Evolutionary conservation across 2,329 filamentous ascomycete genomes (phyloP).

Genomic region (Colletotrichum echinochloae): DNA sequence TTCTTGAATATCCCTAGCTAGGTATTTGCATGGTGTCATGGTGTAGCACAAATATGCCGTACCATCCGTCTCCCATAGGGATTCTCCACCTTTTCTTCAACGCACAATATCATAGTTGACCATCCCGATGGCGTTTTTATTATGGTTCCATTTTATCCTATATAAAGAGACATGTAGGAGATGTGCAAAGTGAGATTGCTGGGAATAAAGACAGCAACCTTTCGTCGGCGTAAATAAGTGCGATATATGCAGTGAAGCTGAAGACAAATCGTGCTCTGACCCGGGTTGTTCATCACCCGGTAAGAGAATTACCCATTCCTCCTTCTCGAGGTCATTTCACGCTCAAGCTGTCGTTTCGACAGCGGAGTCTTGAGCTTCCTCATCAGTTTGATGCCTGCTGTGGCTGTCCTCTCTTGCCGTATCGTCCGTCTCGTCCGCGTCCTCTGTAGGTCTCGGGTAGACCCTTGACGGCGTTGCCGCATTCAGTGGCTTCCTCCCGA

Average conservation of each 20-base stretch:
- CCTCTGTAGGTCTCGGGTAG: conserved; percentile 19
- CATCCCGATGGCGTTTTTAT: conserved; percentile 10
- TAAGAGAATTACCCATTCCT: conserved; percentile 13
- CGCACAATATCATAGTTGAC: not conserved
- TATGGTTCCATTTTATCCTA: conserved; percentile 4
- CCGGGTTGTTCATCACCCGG: conserved; percentile 31
- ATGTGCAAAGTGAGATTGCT: conserved; percentile 26
- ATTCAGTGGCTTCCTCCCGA: conserved; percentile 61
- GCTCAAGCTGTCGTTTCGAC: conserved; percentile 2
- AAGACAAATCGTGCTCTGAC: conserved; percentile 30
- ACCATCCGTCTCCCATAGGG: not conserved
- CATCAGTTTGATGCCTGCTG: conserved; percentile 13
- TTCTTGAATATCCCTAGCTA: not conserved
- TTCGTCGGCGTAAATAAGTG: conserved; percentile 12
- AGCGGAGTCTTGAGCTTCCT: conserved; percentile 2
- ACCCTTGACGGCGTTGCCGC: conserved; percentile 10
- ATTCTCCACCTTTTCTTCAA: not conserved
- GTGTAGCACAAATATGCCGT: not conserved
- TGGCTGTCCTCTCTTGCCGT: conserved; percentile 35
- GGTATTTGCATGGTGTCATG: not conserved
- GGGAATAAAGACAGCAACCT: conserved; percentile 1
- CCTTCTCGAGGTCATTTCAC: not conserved
- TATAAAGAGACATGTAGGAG: not conserved
- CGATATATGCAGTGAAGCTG: conserved; percentile 32
- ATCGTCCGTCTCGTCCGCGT: conserved; percentile 39